phyloP scores from a whole-genome alignment of 1,139 yeast genomes.

The Tardiomyces blankii region DNA sequence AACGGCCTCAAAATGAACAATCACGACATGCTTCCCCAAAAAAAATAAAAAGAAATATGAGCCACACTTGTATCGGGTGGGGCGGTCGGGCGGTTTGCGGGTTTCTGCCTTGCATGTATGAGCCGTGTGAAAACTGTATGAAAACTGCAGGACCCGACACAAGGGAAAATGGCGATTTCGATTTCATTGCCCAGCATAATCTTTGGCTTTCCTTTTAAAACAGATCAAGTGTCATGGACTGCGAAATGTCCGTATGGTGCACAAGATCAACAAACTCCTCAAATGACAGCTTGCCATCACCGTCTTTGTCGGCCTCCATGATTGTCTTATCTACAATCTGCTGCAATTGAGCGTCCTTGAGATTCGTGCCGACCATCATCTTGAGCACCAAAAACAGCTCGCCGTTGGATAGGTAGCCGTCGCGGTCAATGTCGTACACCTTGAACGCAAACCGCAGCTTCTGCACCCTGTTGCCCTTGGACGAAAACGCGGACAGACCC shows the following conservation, averaged over 20 bases:
- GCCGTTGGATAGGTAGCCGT: slow-evolving; percentile 91
- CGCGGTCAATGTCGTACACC: slow-evolving; percentile 91
- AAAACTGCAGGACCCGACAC: no score
- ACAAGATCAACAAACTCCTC: slow-evolving; percentile 62
- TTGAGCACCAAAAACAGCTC: slow-evolving; percentile 86
- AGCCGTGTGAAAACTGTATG: no score
- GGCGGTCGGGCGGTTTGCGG: no score
- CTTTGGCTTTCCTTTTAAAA: no score
- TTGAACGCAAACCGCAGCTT: slow-evolving; percentile 84
- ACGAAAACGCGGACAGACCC: slow-evolving; percentile 83
- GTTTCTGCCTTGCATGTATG: no score
- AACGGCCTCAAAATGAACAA: no score
- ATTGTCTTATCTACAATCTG: slow-evolving; percentile 94
- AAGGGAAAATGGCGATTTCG: neutral
- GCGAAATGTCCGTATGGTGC: slow-evolving; percentile 28
- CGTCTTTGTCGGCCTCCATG: slow-evolving; percentile 87
- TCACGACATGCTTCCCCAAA: no score
- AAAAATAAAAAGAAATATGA: no score
- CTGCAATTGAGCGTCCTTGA: slow-evolving; percentile 80
- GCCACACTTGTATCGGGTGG: no score
- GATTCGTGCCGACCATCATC: slow-evolving; percentile 93
- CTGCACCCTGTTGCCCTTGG: slow-evolving; percentile 76
- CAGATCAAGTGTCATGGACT: slow-evolving; percentile 29
- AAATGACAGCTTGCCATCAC: slow-evolving; percentile 79
- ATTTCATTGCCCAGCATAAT: no score